Evolutionary conservation across 805 yeast species (phyloP), one percentile per base, ranked within the genome.

Genomic region (Saccharomyces kudriavzevii): DNA sequence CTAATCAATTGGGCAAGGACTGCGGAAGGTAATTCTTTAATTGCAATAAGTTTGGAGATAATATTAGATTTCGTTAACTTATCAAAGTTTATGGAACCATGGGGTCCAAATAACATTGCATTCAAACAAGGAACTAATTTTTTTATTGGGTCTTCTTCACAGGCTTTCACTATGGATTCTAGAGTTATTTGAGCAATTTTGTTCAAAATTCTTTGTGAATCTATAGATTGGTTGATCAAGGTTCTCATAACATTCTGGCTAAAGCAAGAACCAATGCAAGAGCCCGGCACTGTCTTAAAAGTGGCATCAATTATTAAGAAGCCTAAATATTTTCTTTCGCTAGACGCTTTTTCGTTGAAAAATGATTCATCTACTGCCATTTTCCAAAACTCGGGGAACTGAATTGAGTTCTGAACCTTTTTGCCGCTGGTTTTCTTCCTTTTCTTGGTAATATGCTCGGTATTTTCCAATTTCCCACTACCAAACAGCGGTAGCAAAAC

Each of bases 281-380:
- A 47, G 10, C 63, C 52, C 2, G 68, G 58, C 5, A 67, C 59
- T 6, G 56, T 53, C 46, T 68, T 64, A 5, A 84, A 65, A 52
- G 82, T 75, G 50, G 76, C 72, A 45, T 71, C 75, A 56, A 91
- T 82, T 10, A 90, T 78, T 60, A 87, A 87, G 61, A 91, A 82
- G 0, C 97, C 98, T 79, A 89, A 80, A 68, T 78, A 87, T 67
- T 91, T 92, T 54, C 96, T 76, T 67, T 91, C 97, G 30, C 84
- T 80, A 0, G 97, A 89, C 0, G 96, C 77, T 58, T 84, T 81
- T 40, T 81, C 82, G 4, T 87, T 75, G 60, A 92, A 91, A 55
- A 87, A 80, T 3, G 86, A 78, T 61, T 89, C 94, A 65, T 92
- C 97, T 14, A 92, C 79, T 5, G 82, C 83, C 3, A 77, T 73